These are phyloP conservation scores for Phylloporus sp. DNA, from an alignment of 768 basidiomycete genomes.

Conservation along the genomic window DNA sequence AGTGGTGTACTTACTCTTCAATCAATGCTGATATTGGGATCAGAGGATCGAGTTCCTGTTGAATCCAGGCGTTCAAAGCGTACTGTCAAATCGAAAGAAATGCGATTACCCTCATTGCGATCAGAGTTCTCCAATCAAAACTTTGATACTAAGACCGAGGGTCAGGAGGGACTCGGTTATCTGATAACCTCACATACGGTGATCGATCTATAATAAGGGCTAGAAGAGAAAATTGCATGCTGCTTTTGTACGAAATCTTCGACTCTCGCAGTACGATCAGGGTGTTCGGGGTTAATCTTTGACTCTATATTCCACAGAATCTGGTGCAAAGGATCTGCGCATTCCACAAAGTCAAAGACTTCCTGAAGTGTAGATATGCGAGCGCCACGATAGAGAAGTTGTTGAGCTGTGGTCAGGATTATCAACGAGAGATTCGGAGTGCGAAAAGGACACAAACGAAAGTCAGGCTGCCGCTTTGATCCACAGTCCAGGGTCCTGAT, in stretches of 20 bases:
- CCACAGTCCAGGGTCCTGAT: slow-evolving; percentile 81
- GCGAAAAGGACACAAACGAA: slow-evolving; percentile 43
- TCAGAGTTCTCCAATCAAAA: slow-evolving; percentile 76
- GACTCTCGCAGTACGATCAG: slow-evolving; percentile 49
- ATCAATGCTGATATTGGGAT: slow-evolving; percentile 63
- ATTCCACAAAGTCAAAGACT: slow-evolving; percentile 71
- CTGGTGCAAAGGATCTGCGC: slow-evolving; percentile 60
- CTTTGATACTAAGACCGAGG: slow-evolving; percentile 60
- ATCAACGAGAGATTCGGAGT: not conserved
- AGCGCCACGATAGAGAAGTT: slow-evolving; percentile 62
- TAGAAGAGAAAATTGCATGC: slow-evolving; percentile 52
- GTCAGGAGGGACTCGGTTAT: not conserved
- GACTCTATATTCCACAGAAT: slow-evolving; percentile 79
- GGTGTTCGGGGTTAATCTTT: slow-evolving; percentile 57
- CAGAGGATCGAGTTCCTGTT: slow-evolving; percentile 51
- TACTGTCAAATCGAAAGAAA: not conserved
- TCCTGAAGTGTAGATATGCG: slow-evolving; percentile 72
- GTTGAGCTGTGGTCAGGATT: slow-evolving; percentile 39
- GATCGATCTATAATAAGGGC: slow-evolving; percentile 59
- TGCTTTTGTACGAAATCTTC: slow-evolving; percentile 62
- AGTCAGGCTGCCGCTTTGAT: slow-evolving; percentile 54
- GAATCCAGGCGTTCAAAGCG: slow-evolving; percentile 1
- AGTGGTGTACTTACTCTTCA: slow-evolving; percentile 46
- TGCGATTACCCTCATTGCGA: slow-evolving; percentile 58
- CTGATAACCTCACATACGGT: slow-evolving; percentile 42